Conservation (phyloP, 202 grass and related monocot genomes). For the Zizania palustris region DNA sequence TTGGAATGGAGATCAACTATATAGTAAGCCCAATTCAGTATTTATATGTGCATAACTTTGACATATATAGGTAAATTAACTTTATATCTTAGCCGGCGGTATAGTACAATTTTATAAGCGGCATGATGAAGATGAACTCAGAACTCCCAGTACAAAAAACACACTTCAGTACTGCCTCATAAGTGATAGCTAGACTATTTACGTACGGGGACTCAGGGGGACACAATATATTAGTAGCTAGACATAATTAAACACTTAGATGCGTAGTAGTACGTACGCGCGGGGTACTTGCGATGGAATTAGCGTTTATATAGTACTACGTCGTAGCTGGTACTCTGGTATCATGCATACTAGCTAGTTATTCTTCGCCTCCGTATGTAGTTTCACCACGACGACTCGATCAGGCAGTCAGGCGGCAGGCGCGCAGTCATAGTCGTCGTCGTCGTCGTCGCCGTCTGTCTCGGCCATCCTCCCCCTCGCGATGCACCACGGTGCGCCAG, state of each 20-base stretch:
- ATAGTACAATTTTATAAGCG: background rate
- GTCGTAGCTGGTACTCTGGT: background rate
- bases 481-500: background rate
- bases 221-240: constrained; percentile 10
- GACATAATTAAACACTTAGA: background rate
- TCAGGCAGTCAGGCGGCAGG: constrained; percentile 52
- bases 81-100: background rate
- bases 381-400: constrained; percentile 21
- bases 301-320: constrained; percentile 5
- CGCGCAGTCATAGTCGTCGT: constrained; percentile 68
- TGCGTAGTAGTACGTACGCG: background rate
- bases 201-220: background rate
- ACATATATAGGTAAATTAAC: background rate
- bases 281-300: background rate
- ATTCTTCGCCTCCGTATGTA: constrained; percentile 14
- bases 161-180: constrained; percentile 30
- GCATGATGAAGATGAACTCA: background rate
- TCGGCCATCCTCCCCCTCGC: constrained; percentile 31
- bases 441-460: constrained; percentile 60
- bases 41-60: constrained; percentile 7
- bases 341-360: background rate
- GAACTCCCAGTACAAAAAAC: constrained; percentile 37
- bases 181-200: constrained; percentile 2
- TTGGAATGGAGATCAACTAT: constrained; percentile 5
- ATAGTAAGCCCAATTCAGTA: background rate